Evolutionary conservation across 495 filamentous ascomycete genomes (phyloP).

Genomic region (Hypoxylon fuscum): DNA sequence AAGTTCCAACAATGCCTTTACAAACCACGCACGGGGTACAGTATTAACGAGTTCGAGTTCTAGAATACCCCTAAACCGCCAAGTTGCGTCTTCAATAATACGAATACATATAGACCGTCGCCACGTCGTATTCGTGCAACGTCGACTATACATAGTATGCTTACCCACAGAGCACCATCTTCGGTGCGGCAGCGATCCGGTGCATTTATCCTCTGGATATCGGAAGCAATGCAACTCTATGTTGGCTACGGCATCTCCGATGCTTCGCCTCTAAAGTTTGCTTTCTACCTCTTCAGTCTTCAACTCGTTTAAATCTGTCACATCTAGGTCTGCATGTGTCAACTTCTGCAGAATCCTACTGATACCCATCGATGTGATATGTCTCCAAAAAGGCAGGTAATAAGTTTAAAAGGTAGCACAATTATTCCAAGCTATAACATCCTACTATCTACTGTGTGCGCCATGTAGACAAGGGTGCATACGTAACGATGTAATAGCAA

Average conservation of each 20-base stretch:
- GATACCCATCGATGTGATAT: not conserved
- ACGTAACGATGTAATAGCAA: no score
- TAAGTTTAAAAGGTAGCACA: no score
- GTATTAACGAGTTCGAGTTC: slow-evolving; percentile 12
- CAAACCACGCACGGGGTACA: slow-evolving; percentile 6
- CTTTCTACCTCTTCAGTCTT: not conserved
- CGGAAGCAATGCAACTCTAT: not conserved
- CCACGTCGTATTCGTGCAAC: no score
- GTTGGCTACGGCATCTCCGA: not conserved
- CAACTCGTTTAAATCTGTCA: not conserved
- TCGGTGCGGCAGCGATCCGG: not conserved
- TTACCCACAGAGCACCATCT: not conserved
- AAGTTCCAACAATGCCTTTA: slow-evolving; percentile 19
- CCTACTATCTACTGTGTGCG: no score
- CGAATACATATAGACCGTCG: not conserved
- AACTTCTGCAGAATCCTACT: slow-evolving; percentile 1
- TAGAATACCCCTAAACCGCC: slow-evolving; percentile 4
- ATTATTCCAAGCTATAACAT: no score
- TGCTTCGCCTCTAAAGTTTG: not conserved
- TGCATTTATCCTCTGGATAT: not conserved
- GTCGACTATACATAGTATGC: not conserved
- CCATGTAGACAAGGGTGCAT: no score
- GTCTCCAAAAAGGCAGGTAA: slow-evolving; percentile 1
- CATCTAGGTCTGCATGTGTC: not conserved
- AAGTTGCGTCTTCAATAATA: not conserved